phyloP scores from a whole-genome alignment of 2,329 filamentous ascomycete genomes.

The Huntiella savannae region DNA sequence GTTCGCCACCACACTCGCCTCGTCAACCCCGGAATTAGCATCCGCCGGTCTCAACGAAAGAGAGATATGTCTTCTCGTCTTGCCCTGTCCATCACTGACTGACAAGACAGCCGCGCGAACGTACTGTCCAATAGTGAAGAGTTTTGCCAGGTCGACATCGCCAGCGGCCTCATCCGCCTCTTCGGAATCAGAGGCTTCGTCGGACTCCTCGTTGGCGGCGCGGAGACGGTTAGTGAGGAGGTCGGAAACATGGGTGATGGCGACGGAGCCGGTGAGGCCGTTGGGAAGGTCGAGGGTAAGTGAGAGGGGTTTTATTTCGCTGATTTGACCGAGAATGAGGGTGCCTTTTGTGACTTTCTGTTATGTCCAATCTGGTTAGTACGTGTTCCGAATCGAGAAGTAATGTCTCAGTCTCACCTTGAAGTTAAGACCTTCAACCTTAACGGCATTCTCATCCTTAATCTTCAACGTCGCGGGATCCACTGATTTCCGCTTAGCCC shows the following conservation, averaged over 20 bases:
- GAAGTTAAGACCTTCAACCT: constrained; percentile 73
- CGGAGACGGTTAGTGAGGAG: constrained; percentile 60
- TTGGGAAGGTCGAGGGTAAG: constrained; percentile 75
- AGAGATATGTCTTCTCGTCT: constrained; percentile 65
- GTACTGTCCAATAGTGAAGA: constrained; percentile 76
- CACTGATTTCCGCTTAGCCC: constrained; percentile 24
- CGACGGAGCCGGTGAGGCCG: constrained; percentile 75
- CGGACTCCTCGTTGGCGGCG: constrained; percentile 34
- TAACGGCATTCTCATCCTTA: constrained; percentile 36
- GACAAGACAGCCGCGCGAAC: constrained; percentile 68
- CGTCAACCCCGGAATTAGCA: constrained; percentile 55
- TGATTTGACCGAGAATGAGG: constrained; percentile 71
- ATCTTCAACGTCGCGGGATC: constrained; percentile 24
- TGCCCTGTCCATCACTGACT: constrained; percentile 38
- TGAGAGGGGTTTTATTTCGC: constrained; percentile 60
- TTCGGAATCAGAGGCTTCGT: constrained; percentile 36
- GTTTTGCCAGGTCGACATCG: constrained; percentile 39
- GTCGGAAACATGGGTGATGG: constrained; percentile 80
- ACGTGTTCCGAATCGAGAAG: not conserved
- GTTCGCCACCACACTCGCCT: constrained; percentile 55
- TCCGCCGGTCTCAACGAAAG: constrained; percentile 64
- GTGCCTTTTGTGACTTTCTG: constrained; percentile 73
- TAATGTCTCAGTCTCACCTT: constrained; percentile 39
- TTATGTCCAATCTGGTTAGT: constrained; percentile 12
- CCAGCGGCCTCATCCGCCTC: constrained; percentile 25